These are phyloP conservation scores for Coemansia sp. DNA, from an alignment of 192 early-diverging fungal species.

Conservation along the genomic window DNA sequence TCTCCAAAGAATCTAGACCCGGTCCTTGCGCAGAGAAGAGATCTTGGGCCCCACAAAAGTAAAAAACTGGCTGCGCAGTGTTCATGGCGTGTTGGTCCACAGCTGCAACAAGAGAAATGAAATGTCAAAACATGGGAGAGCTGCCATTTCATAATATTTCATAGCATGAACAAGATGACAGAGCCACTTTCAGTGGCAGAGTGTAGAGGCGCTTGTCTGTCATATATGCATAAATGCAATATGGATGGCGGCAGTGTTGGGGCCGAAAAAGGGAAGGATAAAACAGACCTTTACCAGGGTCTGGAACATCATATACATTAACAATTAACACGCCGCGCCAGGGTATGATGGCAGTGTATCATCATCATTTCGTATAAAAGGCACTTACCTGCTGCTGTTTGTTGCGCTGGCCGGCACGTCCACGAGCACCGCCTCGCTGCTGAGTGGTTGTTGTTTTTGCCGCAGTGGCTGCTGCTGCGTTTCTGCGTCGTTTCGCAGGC, in stretches of 20 bases:
- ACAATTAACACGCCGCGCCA: neutral
- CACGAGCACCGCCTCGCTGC: slow-evolving; percentile 22
- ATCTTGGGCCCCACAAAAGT: too few species aligned
- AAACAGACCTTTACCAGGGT: neutral
- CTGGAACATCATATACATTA: slow-evolving; percentile 6
- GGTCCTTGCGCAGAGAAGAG: neutral
- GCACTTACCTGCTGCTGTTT: slow-evolving; percentile 43
- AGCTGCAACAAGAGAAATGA: too few species aligned
- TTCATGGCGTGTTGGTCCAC: too few species aligned
- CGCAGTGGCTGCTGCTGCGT: slow-evolving; percentile 20
- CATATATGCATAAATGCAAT: too few species aligned
- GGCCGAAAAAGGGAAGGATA: too few species aligned
- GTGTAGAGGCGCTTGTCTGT: too few species aligned
- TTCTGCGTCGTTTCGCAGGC: slow-evolving; percentile 42
- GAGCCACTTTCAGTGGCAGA: too few species aligned
- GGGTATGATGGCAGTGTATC: neutral
- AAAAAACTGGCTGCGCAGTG: too few species aligned
- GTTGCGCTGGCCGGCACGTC: slow-evolving; percentile 36
- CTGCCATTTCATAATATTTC: too few species aligned
- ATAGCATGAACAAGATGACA: too few species aligned
- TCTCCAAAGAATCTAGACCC: neutral
- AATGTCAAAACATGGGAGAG: too few species aligned
- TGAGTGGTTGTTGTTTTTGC: slow-evolving; percentile 24
- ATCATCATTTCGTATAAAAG: neutral
- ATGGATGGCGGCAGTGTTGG: too few species aligned